phyloP scores from a whole-genome alignment of 306 rosid genomes.

The Aeschynomene evenia region DNA sequence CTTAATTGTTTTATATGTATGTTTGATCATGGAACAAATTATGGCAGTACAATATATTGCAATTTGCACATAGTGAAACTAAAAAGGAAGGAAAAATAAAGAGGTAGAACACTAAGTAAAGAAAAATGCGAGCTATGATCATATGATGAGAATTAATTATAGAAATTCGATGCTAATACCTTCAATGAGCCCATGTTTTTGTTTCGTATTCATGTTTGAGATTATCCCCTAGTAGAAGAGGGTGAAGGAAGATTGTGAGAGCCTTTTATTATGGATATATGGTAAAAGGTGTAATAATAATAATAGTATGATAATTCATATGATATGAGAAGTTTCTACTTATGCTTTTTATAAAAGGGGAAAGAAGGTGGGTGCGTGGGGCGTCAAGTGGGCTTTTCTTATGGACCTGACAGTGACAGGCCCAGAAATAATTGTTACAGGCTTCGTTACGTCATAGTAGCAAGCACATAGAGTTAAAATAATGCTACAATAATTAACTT shows the following conservation, averaged over 20 bases:
- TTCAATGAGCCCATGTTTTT: conserved; percentile 42
- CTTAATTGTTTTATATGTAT: conserved; percentile 14
- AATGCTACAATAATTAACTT: background rate
- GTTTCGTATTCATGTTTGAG: conserved; percentile 41
- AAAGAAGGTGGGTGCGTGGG: conserved; percentile 25
- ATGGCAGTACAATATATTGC: background rate
- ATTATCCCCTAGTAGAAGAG: background rate
- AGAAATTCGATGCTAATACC: conserved; percentile 41
- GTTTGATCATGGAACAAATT: conserved; percentile 25
- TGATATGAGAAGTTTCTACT: background rate
- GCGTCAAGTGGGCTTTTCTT: conserved; percentile 58
- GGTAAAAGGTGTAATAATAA: too few species aligned
- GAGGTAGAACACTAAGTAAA: background rate
- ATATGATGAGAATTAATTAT: background rate
- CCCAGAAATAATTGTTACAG: conserved; percentile 55
- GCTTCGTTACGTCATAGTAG: conserved; percentile 31
- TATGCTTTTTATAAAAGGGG: background rate
- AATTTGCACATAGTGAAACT: background rate
- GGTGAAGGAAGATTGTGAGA: conserved; percentile 25
- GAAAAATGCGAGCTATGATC: background rate
- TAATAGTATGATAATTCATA: background rate
- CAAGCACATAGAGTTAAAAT: background rate
- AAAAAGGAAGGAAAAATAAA: background rate
- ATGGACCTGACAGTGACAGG: conserved; percentile 52
- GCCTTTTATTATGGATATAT: conserved; percentile 29